A percentile compares a stretch with the other conserved stretches of the same genome.
phyloP scores from a whole-genome alignment of 106 monocot genomes.

The Gastrodia elata region DNA sequence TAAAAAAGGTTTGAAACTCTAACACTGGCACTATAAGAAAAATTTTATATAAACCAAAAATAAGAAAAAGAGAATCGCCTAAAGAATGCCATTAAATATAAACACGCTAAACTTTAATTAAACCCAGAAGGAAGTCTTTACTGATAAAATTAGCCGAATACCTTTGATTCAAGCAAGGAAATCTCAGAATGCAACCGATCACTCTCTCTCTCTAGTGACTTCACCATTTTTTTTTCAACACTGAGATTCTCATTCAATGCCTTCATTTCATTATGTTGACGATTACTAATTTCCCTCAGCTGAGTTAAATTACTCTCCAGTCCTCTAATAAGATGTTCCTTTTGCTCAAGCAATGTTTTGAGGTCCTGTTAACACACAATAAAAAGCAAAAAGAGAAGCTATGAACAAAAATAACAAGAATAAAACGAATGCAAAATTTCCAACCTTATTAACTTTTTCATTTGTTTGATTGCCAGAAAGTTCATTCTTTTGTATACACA shows the following conservation, averaged over 20 bases:
- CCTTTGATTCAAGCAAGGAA: constrained; percentile 87
- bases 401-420: constrained; percentile 8
- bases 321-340: constrained; percentile 48
- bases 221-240: constrained; percentile 57
- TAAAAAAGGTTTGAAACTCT: neutral
- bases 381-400: neutral
- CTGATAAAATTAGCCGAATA: constrained; percentile 12
- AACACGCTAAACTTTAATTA: neutral
- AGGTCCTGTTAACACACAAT: constrained; percentile 39
- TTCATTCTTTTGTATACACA: constrained; percentile 30
- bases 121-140: neutral
- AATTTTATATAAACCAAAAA: neutral
- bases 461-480: constrained; percentile 16
- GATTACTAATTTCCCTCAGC: constrained; percentile 61
- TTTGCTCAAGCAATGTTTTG: constrained; percentile 50
- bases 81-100: neutral
- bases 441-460: constrained; percentile 39
- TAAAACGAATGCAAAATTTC: neutral
- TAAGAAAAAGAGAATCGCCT: neutral
- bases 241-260: constrained; percentile 60
- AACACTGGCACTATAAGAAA: neutral
- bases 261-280: constrained; percentile 54
- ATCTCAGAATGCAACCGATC: constrained; percentile 82
- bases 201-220: constrained; percentile 82
- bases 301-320: constrained; percentile 54